Conservation (phyloP, 768 basidiomycete species). For the Panaeolus cyanescens region DNA sequence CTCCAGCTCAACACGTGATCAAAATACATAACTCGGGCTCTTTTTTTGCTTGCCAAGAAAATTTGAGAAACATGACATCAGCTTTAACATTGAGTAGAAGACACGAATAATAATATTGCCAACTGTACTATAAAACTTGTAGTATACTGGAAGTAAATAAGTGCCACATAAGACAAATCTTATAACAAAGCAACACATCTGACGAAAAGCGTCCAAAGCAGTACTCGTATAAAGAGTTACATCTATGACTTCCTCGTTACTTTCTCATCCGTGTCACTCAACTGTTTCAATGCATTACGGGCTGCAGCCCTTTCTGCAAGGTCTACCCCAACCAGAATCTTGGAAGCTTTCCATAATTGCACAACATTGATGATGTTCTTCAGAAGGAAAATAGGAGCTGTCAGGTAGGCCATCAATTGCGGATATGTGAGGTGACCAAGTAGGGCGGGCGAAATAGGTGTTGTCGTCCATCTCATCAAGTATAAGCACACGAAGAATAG, state of each 20-base stretch:
- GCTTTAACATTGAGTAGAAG: background rate
- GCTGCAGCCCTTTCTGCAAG: conserved; percentile 80
- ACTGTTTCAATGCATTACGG: conserved; percentile 40
- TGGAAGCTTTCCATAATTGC: conserved; percentile 97
- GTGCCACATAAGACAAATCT: background rate
- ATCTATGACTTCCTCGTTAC: conserved; percentile 5
- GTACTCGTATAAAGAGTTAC: background rate
- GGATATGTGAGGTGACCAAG: conserved; percentile 67
- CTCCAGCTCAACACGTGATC: background rate
- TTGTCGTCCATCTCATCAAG: conserved; percentile 82
- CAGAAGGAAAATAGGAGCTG: conserved; percentile 65
- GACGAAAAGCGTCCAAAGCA: background rate
- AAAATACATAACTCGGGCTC: too few relatives aligned
- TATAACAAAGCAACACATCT: background rate
- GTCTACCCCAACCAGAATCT: conserved; percentile 92
- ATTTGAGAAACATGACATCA: background rate
- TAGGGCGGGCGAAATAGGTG: conserved; percentile 58
- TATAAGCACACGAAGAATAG: conserved; percentile 94
- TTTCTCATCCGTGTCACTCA: conserved; percentile 2
- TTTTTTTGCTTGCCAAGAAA: background rate
- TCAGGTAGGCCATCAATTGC: conserved; percentile 62
- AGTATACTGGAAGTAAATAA: conserved; percentile 1
- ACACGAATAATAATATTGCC: conserved; percentile 3
- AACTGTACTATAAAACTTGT: background rate
- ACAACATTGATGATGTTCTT: conserved; percentile 97